These are phyloP conservation scores for Rhizopus stolonifer DNA, from an alignment of 371 early-diverging fungal species.

Conservation along the genomic window DNA sequence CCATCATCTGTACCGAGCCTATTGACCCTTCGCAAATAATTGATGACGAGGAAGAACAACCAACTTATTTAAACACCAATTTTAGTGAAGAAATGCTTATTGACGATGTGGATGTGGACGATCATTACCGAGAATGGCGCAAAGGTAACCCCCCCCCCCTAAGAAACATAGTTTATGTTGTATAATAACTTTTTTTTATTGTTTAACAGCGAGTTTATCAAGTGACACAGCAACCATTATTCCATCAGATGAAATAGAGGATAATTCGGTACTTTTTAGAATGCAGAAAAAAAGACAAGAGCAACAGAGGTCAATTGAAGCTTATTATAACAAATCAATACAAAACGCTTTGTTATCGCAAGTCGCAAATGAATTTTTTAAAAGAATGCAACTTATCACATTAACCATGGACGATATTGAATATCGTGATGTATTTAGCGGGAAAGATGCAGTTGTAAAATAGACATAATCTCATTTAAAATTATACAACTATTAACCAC, in stretches of 20 bases:
- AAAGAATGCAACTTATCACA: slow-evolving; percentile 54
- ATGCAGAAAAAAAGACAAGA: slow-evolving; percentile 39
- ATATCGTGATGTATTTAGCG: slow-evolving; percentile 76
- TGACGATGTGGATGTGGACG: neutral
- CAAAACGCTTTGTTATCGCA: slow-evolving; percentile 77
- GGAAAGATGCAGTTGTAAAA: slow-evolving; percentile 77
- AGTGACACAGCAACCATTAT: slow-evolving; percentile 16
- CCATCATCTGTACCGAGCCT: slow-evolving; percentile 24
- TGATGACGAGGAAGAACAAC: slow-evolving; percentile 3
- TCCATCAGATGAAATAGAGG: neutral
- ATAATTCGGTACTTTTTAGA: slow-evolving; percentile 20
- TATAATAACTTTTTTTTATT: slow-evolving; percentile 2
- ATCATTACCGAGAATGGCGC: slow-evolving; percentile 11
- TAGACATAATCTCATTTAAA: too few relatives aligned
- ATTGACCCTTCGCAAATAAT: slow-evolving; percentile 8
- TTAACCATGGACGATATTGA: slow-evolving; percentile 73
- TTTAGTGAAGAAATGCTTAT: neutral
- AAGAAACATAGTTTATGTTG: neutral
- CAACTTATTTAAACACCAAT: neutral
- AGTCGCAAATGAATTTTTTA: slow-evolving; percentile 72
- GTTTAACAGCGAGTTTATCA: slow-evolving; percentile 8
- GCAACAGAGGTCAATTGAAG: slow-evolving; percentile 37
- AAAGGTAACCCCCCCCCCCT: slow-evolving; percentile 18
- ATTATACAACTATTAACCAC: too few relatives aligned
- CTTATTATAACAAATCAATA: slow-evolving; percentile 19